Evolutionary conservation across 495 filamentous ascomycete species (phyloP).

Genomic region (Aspergillus indologenus): DNA sequence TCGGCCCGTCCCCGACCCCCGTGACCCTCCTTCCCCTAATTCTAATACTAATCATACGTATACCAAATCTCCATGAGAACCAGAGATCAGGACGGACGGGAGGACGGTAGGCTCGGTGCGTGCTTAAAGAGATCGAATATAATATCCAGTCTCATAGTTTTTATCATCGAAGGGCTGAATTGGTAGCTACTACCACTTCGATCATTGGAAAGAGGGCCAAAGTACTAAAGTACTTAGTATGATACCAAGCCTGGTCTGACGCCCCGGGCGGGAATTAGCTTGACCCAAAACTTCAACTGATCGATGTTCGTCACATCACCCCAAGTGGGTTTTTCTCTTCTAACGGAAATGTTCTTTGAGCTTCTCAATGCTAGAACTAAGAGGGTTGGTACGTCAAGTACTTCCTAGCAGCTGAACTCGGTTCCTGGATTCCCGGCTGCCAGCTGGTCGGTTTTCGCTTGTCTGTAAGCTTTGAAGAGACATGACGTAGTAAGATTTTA

Average conservation of each 20-base stretch:
- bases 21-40: background rate
- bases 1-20: background rate
- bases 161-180: background rate
- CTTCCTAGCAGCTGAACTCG: background rate
- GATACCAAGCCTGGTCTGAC: constrained; percentile 3
- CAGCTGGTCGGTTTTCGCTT: background rate
- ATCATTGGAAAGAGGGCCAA: background rate
- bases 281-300: constrained; percentile 1
- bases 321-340: background rate
- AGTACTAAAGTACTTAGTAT: constrained; percentile 1
- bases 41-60: background rate
- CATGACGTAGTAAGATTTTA: background rate
- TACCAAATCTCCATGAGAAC: background rate
- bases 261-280: background rate
- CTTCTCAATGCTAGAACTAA: background rate
- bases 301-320: constrained; percentile 1
- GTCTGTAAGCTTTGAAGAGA: too few relatives aligned
- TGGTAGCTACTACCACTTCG: background rate
- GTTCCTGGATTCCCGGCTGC: background rate
- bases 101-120: background rate
- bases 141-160: too few relatives aligned
- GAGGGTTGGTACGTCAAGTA: background rate
- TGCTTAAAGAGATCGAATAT: background rate
- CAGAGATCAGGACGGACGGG: too few relatives aligned
- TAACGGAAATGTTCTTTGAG: background rate